Percentiles rank a stretch among this genome's conserved stretches.
These are phyloP conservation scores for Favolaschia claudopus DNA, from an alignment of 768 basidiomycete genomes.

Conservation along the genomic window DNA sequence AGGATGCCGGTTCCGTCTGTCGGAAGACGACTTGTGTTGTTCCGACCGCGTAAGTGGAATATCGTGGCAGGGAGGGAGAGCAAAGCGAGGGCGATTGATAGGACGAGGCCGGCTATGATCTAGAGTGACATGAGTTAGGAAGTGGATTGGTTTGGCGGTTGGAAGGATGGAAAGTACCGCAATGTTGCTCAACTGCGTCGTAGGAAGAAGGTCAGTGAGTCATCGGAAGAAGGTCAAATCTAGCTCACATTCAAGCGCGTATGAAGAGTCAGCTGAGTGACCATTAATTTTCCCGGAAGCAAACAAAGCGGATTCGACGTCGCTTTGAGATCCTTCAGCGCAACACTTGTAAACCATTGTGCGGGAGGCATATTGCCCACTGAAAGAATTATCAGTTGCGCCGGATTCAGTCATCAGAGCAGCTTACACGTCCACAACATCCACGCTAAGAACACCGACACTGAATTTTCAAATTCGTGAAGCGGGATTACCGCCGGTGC, in stretches of 20 bases:
- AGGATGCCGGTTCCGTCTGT: background rate
- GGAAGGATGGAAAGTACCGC: constrained; percentile 1
- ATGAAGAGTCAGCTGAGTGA: background rate
- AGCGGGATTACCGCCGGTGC: background rate
- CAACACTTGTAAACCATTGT: background rate
- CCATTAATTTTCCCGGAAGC: background rate
- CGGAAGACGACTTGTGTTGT: background rate
- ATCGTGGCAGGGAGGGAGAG: background rate
- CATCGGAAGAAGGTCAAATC: background rate
- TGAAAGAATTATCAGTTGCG: background rate
- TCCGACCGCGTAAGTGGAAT: background rate
- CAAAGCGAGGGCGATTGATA: background rate
- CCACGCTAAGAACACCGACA: background rate
- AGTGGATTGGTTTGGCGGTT: no score
- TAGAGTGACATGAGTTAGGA: background rate
- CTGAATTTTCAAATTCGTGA: background rate
- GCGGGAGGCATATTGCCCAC: background rate
- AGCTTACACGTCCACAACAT: background rate
- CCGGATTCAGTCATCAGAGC: background rate
- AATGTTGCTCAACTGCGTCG: constrained; percentile 5
- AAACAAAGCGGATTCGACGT: background rate
- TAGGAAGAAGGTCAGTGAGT: background rate
- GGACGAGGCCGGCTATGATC: background rate
- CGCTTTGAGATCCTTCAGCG: background rate
- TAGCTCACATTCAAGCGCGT: background rate